Evolutionary conservation across 2,329 filamentous ascomycete genomes (phyloP).

Genomic region (Thielaviopsis populi): DNA sequence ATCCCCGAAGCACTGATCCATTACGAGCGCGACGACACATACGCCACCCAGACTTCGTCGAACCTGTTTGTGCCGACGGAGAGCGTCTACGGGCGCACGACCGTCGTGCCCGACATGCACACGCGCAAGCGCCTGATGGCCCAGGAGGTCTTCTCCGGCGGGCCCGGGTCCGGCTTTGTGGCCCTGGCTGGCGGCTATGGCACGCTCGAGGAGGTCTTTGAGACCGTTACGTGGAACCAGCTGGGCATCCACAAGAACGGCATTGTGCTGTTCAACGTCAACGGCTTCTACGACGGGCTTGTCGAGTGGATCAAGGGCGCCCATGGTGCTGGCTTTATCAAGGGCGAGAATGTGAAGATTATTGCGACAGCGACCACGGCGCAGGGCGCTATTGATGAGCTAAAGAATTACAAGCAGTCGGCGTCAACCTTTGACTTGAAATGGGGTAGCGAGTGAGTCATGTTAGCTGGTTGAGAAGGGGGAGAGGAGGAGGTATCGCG

Average conservation of each 20-base stretch:
- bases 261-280: constrained; percentile 71
- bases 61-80: constrained; percentile 39
- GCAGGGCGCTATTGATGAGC: constrained; percentile 53
- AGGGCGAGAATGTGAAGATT: constrained; percentile 54
- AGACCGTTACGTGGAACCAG: constrained; percentile 89
- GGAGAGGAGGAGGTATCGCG: neutral
- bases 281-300: constrained; percentile 84
- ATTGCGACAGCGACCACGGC: constrained; percentile 59
- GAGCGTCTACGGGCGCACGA: constrained; percentile 62
- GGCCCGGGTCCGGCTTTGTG: constrained; percentile 74
- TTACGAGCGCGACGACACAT: constrained; percentile 54
- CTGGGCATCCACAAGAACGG: constrained; percentile 74
- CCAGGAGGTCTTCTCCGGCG: constrained; percentile 65
- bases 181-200: constrained; percentile 82
- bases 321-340: constrained; percentile 64
- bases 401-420: constrained; percentile 62
- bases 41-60: constrained; percentile 25
- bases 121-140: constrained; percentile 92
- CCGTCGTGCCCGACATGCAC: constrained; percentile 90
- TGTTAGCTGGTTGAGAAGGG: neutral
- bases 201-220: constrained; percentile 90
- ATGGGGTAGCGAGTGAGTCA: constrained; percentile 52
- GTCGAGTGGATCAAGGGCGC: constrained; percentile 66
- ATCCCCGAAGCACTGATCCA: constrained; percentile 75
- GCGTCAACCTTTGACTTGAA: constrained; percentile 63